phyloP scores from a whole-genome alignment of 805 yeast genomes.

The Scheffersomyces amazonensis region DNA sequence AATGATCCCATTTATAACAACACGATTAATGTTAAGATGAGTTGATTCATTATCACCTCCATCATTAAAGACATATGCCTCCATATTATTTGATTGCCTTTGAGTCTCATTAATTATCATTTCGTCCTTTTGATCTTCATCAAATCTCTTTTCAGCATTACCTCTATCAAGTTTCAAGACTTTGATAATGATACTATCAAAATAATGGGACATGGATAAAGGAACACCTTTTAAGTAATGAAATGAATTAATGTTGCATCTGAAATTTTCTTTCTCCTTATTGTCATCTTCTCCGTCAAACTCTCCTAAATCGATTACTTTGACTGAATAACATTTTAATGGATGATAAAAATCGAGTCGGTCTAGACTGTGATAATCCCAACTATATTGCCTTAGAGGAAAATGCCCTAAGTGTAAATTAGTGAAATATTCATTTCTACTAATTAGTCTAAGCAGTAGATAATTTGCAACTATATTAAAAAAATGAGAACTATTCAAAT shows the following conservation, averaged over 20 bases:
- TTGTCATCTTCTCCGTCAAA: conserved; percentile 31
- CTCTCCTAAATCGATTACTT: conserved; percentile 34
- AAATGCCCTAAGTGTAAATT: conserved; percentile 8
- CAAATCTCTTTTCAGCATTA: conserved; percentile 36
- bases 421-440: conserved; percentile 8
- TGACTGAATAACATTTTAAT: conserved; percentile 31
- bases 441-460: conserved; percentile 30
- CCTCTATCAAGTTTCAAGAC: conserved; percentile 37
- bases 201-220: conserved; percentile 29
- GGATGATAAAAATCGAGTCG: conserved; percentile 8
- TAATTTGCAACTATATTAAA: conserved; percentile 51
- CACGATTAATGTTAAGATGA: conserved; percentile 18
- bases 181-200: conserved; percentile 29
- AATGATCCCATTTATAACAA: conserved; percentile 31
- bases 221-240: conserved; percentile 4
- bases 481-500: conserved; percentile 57
- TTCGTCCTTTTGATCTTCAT: conserved; percentile 13
- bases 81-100: not conserved
- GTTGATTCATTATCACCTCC: conserved; percentile 22
- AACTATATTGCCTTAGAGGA: conserved; percentile 20
- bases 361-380: conserved; percentile 30
- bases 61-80: conserved; percentile 23
- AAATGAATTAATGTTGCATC: not conserved
- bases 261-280: not conserved
- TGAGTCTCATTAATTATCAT: no score